A percentile compares a stretch with the other conserved stretches of the same genome.
Conservation (phyloP, 2,329 filamentous ascomycete species). For the Diplodia sapinea region DNA sequence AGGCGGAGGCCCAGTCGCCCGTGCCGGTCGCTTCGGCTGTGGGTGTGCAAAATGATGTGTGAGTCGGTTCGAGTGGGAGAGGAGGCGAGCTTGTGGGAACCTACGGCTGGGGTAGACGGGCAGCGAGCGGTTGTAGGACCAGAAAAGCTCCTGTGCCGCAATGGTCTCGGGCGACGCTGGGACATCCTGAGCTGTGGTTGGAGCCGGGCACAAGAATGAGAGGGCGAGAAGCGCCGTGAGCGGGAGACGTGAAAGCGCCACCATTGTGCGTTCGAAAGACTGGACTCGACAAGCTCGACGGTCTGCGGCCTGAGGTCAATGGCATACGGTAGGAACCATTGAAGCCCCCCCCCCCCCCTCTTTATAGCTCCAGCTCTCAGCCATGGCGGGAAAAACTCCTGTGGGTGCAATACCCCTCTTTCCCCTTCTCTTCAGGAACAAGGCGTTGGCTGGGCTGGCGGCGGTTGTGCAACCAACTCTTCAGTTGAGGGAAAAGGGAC, state of each 20-base stretch:
- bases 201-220: not conserved
- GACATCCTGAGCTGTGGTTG: not conserved
- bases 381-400: not conserved
- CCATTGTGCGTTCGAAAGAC: not conserved
- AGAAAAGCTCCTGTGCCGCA: slow-evolving; percentile 8
- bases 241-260: not conserved
- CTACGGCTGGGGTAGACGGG: slow-evolving; percentile 21
- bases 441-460: too few species aligned
- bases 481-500: not conserved
- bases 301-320: not conserved
- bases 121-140: slow-evolving; percentile 6
- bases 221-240: not conserved
- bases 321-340: not conserved
- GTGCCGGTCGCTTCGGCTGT: slow-evolving; percentile 14
- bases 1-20: slow-evolving; percentile 47
- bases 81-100: not conserved
- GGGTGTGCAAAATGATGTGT: not conserved
- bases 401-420: slow-evolving; percentile 8
- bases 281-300: not conserved
- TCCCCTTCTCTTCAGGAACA: not conserved
- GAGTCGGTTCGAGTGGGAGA: not conserved
- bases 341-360: not conserved
- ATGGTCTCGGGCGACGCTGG: slow-evolving; percentile 1
- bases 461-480: not conserved
- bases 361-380: slow-evolving; percentile 1